Evolutionary conservation across 148 eudicot genomes (phyloP).

Genomic region (Chenopodium berlandieri): DNA sequence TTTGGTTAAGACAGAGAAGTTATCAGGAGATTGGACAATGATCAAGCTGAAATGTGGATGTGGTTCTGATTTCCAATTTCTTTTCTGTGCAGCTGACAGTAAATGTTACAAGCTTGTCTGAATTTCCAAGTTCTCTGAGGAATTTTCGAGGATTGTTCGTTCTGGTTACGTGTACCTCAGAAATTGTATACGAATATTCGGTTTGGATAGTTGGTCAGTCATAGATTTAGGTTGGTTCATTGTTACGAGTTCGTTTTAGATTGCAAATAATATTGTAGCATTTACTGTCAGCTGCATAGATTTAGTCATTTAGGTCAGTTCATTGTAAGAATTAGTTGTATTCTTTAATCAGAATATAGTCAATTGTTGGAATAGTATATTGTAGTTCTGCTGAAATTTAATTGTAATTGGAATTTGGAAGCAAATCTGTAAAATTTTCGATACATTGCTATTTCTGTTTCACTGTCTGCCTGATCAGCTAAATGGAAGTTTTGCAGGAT

Average conservation of each 20-base stretch:
- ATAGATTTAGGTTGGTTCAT: neutral
- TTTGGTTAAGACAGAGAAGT: conserved; percentile 10
- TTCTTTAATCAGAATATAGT: neutral
- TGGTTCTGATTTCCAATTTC: conserved; percentile 12
- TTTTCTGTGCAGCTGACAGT: conserved; percentile 12
- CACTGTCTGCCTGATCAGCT: neutral
- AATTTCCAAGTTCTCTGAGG: neutral
- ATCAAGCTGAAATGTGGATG: conserved; percentile 19
- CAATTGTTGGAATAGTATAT: neutral
- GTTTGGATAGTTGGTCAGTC: neutral
- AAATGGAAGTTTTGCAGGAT: neutral
- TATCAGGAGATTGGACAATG: conserved; percentile 8
- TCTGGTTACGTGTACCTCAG: neutral
- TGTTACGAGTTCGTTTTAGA: neutral
- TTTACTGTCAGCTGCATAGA: no score
- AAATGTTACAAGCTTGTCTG: conserved; percentile 23
- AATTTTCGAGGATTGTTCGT: neutral
- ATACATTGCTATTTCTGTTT: neutral
- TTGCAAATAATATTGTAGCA: neutral
- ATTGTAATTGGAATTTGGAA: neutral
- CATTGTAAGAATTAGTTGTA: neutral
- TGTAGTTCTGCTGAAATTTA: neutral
- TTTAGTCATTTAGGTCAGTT: no score
- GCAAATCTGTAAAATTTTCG: neutral
- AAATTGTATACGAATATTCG: neutral